phyloP scores from a whole-genome alignment of 2,329 filamentous ascomycete species.

The Cercospora nicotianae region DNA sequence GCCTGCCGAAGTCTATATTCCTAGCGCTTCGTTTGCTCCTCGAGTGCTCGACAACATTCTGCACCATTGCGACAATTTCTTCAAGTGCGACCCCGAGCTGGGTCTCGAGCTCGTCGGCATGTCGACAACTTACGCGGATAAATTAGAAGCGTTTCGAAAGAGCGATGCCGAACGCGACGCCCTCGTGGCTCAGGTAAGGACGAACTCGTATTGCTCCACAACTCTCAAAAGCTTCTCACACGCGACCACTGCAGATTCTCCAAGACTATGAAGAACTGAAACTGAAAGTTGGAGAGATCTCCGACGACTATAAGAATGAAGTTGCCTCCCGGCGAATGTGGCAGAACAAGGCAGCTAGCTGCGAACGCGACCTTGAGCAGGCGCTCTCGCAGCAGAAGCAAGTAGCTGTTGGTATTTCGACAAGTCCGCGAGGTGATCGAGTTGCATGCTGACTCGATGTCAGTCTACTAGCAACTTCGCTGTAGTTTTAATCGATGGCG shows the following conservation, averaged over 20 bases:
- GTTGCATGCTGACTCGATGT: neutral
- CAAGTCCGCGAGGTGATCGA: neutral
- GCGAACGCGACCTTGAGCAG: slow-evolving; percentile 26
- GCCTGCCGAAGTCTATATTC: neutral
- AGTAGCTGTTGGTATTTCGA: slow-evolving; percentile 27
- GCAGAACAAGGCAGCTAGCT: slow-evolving; percentile 33
- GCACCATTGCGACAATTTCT: neutral
- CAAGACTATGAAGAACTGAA: slow-evolving; percentile 38
- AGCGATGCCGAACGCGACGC: slow-evolving; percentile 37
- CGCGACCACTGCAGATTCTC: slow-evolving; percentile 12
- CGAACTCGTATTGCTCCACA: neutral
- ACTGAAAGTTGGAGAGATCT: slow-evolving; percentile 36
- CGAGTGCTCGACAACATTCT: neutral
- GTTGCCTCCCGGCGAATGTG: slow-evolving; percentile 39
- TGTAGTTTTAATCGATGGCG: slow-evolving; percentile 51
- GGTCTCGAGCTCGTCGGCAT: neutral
- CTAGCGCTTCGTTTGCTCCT: neutral
- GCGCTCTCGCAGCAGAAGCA: slow-evolving; percentile 30
- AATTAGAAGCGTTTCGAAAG: slow-evolving; percentile 37
- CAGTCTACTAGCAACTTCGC: slow-evolving; percentile 45
- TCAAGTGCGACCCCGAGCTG: neutral
- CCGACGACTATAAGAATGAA: slow-evolving; percentile 42
- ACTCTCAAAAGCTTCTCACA: neutral
- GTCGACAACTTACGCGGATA: slow-evolving; percentile 23
- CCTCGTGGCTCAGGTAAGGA: slow-evolving; percentile 33